Evolutionary conservation across 768 basidiomycete genomes (phyloP), one percentile per base, ranked within the genome.

Genomic region (Strobilomyces dryophilus): DNA sequence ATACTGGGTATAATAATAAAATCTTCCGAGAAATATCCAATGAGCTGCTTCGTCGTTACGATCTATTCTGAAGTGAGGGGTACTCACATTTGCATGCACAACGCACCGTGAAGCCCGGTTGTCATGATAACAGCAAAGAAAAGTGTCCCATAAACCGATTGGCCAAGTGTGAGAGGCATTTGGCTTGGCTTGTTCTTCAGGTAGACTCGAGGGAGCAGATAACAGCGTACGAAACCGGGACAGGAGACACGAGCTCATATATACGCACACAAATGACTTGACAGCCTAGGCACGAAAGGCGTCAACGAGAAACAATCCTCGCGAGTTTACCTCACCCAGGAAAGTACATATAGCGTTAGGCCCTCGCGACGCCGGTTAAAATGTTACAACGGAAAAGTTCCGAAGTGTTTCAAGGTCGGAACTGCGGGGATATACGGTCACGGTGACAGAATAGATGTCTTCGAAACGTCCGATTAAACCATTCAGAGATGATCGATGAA

Each of bases 41-140:
- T 31, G 18, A 15, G 21, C n/a, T 9, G 2, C 17, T 40, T 27
- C 8, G 15, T 8, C 21, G 8, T 26, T 31, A 9, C 12, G 10
- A 36, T 35, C 7, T 9, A 5, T 18, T 26, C 8, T 1, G 26
- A 31, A 34, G 55, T 20, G 8, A 20, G 10, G 1, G 39, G 11
- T 18, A 39, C 18, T 37, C 39, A 58, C 57, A 55, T 42, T 51
- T 58, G 57, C 50, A 57, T 52, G 27, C 57, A 57, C 14, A 49
- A 12, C 6, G 41, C 10, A 2, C 55, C 55, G 0, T 57, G 57
- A 40, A 57, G 15, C 4, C 29, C 32, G 0, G 49, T 45, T 5
- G 48, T 36, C 20, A 40, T 8, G 26, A 57, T 1, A 6, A 12
- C 26, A 18, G 45, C 14, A 35, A 51, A 40, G 45, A 34, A 57